Conservation (phyloP, 768 basidiomycete genomes). For the Russula lepida region DNA sequence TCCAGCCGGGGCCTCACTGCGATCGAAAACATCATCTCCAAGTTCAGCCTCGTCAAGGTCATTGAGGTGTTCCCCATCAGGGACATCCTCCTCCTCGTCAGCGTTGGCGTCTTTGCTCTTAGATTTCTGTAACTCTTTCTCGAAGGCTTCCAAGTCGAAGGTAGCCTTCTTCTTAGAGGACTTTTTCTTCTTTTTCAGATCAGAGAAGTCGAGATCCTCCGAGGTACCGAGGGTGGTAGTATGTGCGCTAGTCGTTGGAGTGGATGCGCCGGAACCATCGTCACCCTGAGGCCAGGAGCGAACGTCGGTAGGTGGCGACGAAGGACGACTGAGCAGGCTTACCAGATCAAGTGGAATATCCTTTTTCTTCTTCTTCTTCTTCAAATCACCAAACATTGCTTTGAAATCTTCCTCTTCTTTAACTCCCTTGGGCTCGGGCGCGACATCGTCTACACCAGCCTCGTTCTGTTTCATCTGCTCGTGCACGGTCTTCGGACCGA, state of each 20-base stretch:
- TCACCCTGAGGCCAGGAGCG: conserved; percentile 35
- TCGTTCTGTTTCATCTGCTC: conserved; percentile 59
- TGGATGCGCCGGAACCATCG: conserved; percentile 59
- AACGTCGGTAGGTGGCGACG: not conserved
- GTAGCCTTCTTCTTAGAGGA: conserved; percentile 79
- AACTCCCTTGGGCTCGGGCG: conserved; percentile 35
- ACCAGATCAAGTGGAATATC: conserved; percentile 80
- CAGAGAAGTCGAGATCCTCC: conserved; percentile 90
- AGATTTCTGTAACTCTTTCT: conserved; percentile 77
- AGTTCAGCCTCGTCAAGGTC: conserved; percentile 75
- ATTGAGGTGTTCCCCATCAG: conserved; percentile 55
- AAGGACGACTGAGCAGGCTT: conserved; percentile 22
- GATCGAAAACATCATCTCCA: conserved; percentile 82
- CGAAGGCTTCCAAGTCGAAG: conserved; percentile 87
- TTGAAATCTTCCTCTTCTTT: conserved; percentile 70
- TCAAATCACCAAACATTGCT: conserved; percentile 80
- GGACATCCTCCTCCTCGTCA: conserved; percentile 48
- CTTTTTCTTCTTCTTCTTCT: conserved; percentile 91
- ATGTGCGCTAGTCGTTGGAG: conserved; percentile 35
- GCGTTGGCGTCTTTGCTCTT: conserved; percentile 51
- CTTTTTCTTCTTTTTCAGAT: conserved; percentile 97
- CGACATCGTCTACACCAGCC: conserved; percentile 28
- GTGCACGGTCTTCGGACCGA: conserved; percentile 67
- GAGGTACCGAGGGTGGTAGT: conserved; percentile 24
- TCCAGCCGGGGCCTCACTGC: conserved; percentile 38